Evolutionary conservation across 164 flowering plant species (phyloP).

Genomic region (Amborella trichopoda): DNA sequence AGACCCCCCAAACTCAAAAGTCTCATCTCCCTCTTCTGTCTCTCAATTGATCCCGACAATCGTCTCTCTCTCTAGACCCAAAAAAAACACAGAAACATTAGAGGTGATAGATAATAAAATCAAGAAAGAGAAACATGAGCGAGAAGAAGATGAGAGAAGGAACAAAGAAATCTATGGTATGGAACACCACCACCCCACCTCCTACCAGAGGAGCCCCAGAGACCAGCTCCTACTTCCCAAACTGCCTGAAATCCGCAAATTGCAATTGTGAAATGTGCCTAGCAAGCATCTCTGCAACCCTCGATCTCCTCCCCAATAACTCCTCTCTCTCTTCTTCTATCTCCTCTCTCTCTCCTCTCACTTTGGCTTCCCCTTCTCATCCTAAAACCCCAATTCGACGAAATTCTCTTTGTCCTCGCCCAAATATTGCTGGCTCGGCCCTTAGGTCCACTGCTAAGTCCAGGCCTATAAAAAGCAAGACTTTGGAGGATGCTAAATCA

Average conservation of each 20-base stretch:
- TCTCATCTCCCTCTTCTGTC: too few relatives aligned
- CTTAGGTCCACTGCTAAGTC: background rate
- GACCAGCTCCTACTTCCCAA: conserved; percentile 77
- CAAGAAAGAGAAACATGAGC: too few relatives aligned
- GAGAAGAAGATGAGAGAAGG: too few relatives aligned
- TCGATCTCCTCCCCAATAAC: conserved; percentile 60
- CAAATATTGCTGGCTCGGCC: background rate
- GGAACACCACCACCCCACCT: too few relatives aligned
- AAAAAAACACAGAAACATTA: too few relatives aligned
- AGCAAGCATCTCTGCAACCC: conserved; percentile 80
- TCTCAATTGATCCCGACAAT: too few relatives aligned
- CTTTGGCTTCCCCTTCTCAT: background rate
- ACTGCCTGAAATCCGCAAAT: conserved; percentile 72
- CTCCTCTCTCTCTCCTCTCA: background rate
- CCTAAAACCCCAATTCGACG: background rate
- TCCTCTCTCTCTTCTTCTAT: conserved; percentile 19
- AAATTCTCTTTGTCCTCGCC: background rate
- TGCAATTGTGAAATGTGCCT: conserved; percentile 76
- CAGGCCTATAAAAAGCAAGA: background rate
- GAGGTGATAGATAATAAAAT: too few relatives aligned
- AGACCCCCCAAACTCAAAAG: too few relatives aligned
- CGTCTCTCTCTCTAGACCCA: too few relatives aligned
- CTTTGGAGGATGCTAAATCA: too few relatives aligned
- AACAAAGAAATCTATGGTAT: too few relatives aligned
- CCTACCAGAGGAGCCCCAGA: too few relatives aligned